Evolutionary conservation across 306 rosid species (phyloP).

Genomic region (Comarum palustre): DNA sequence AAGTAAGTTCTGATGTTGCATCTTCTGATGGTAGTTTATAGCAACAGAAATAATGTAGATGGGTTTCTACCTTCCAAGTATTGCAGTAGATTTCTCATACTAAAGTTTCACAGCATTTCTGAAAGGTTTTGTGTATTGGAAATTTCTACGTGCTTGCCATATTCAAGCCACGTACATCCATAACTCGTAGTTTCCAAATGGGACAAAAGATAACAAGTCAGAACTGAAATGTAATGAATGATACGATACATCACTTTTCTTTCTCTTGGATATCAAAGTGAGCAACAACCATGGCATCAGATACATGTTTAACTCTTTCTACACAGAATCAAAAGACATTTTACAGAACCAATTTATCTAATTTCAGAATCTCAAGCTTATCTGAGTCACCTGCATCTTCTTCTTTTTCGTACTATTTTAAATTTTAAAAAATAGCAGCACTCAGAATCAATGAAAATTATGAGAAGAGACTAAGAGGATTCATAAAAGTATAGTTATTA

Average conservation of each 20-base stretch:
- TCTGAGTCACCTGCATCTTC: background rate
- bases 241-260: background rate
- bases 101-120: background rate
- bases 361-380: background rate
- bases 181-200: background rate
- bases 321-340: background rate
- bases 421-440: background rate
- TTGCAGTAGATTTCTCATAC: background rate
- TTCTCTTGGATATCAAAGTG: background rate
- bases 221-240: background rate
- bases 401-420: background rate
- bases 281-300: background rate
- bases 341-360: background rate
- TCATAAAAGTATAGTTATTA: conserved; percentile 29
- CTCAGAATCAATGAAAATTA: background rate
- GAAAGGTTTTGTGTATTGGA: background rate
- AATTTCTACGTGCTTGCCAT: background rate
- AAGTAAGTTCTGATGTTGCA: background rate
- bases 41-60: background rate
- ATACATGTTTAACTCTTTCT: background rate
- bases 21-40: background rate
- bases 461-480: conserved; percentile 7
- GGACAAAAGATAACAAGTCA: background rate
- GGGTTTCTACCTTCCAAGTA: background rate
- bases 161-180: background rate